Base-by-base conservation (phyloP, 495 filamentous ascomycete genomes). In the Penicillium herquei region DNA sequence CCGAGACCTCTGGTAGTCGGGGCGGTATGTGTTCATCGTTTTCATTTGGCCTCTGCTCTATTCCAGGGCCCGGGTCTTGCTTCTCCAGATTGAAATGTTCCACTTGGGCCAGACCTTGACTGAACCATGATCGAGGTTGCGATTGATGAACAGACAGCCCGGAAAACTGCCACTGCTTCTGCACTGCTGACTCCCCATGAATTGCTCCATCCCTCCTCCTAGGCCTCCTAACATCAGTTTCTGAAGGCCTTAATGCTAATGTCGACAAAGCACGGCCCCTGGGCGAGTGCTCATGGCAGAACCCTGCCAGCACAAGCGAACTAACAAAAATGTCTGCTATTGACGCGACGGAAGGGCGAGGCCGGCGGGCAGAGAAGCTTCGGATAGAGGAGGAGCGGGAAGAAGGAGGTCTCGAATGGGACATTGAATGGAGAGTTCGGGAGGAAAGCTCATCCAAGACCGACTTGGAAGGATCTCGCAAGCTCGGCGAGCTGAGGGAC, bases 291-390 rank as follows among this genome's bases (percentile, higher is more conserved):
- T 81, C 73, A 56, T 71, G 71, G 61, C 87, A 90, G 50, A 80
- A 76, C 44, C 84, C 78, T 45, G 86, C 88, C 56, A 79, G 71
- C 51, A 84, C 83, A 52, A 91, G 70, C 41, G 85, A 84, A 58
- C 77, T 70, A 55, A 91, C 81, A 68, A 92, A 90, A 54, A 74
- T 51, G 59, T 78, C 74, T 58, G 75, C 75, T 71, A 77, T 64
- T 56, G 72, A 71, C 62, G 69, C 69, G 59, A 71, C 62, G 54
- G 62, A 64, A 7, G 70, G 73, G 56, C 77, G 76, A 58, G 73
- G 63, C 37, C 71, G 77, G 66, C 71, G 60, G 62, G 70, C 57
- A 56, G 70, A 57, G 63, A 73, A 59, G 65, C 69, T 67, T 66
- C 64, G 66, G 54, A 66, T 55, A 42, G 66, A 64, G 61, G 63